phyloP scores from a whole-genome alignment of 75 land plant species.

The Sequoiadendron giganteum region DNA sequence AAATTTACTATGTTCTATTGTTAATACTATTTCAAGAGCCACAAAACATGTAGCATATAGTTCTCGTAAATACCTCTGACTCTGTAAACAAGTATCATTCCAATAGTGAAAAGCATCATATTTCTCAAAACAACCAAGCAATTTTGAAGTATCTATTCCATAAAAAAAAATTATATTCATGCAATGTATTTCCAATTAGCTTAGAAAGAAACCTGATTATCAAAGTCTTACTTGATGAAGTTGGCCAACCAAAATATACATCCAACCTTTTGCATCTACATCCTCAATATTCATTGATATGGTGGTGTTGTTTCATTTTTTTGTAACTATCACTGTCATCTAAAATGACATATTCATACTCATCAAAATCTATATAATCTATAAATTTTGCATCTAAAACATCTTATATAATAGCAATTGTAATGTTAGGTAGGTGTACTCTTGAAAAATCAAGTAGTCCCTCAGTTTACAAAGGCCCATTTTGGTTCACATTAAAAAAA shows the following conservation, averaged over 20 bases:
- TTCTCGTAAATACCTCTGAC: constrained; percentile 48
- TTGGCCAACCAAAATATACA: constrained; percentile 94
- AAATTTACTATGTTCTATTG: constrained; percentile 19
- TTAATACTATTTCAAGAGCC: constrained; percentile 15
- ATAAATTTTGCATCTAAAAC: too few species aligned
- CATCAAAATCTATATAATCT: too few species aligned
- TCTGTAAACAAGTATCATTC: constrained; percentile 33
- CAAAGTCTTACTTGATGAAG: constrained; percentile 88
- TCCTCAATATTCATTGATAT: too few species aligned
- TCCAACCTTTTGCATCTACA: too few species aligned
- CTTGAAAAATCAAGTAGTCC: too few species aligned
- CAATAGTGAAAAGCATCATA: constrained; percentile 65
- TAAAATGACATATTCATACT: too few species aligned
- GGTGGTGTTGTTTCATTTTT: too few species aligned
- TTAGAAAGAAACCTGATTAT: constrained; percentile 74
- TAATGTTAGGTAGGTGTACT: too few species aligned
- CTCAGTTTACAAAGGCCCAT: too few species aligned
- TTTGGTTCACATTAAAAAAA: too few species aligned
- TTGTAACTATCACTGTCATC: too few species aligned
- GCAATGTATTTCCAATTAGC: constrained; percentile 75
- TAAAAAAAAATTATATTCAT: constrained; percentile 78
- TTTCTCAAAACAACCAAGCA: constrained; percentile 99
- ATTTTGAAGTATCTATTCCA: constrained; percentile 89
- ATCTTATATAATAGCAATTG: too few species aligned
- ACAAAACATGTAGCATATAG: constrained; percentile 31